A percentile compares a stretch with the other conserved stretches of the same genome.
phyloP scores from a whole-genome alignment of 768 basidiomycete genomes.

The Naganishia randhawae region DNA sequence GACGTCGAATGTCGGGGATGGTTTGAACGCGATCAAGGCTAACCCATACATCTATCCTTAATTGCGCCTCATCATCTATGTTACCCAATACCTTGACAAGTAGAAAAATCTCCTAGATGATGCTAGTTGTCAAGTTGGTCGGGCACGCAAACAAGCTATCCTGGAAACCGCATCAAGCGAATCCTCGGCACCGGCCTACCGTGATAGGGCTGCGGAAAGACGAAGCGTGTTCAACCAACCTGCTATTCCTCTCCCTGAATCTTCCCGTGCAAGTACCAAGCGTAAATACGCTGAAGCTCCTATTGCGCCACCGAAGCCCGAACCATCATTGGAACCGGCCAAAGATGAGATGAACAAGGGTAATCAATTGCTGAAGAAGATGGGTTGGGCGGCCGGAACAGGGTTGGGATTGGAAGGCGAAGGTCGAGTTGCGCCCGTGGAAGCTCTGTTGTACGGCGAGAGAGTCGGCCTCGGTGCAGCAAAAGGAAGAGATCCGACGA shows the following conservation, averaged over 20 bases:
- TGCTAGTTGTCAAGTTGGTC: constrained; percentile 53
- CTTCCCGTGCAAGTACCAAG: constrained; percentile 51
- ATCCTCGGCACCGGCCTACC: constrained; percentile 65
- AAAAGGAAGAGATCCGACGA: constrained; percentile 65
- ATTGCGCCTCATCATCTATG: not conserved
- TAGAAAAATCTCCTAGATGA: constrained; percentile 78
- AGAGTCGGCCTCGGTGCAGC: constrained; percentile 89
- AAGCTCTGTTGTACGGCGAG: constrained; percentile 68
- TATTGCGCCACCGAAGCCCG: constrained; percentile 59
- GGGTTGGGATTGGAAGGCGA: constrained; percentile 79
- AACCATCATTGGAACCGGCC: constrained; percentile 64
- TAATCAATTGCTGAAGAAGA: constrained; percentile 89
- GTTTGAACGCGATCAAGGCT: constrained; percentile 22
- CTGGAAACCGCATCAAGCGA: constrained; percentile 55
- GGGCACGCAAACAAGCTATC: constrained; percentile 67
- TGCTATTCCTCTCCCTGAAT: constrained; percentile 67
- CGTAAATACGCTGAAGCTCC: constrained; percentile 61
- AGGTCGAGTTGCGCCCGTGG: constrained; percentile 85
- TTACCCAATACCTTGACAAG: not conserved
- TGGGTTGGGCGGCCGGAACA: constrained; percentile 92
- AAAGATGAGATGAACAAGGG: constrained; percentile 83
- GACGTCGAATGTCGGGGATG: constrained; percentile 27
- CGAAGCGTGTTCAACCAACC: constrained; percentile 88
- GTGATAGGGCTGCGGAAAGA: constrained; percentile 90
- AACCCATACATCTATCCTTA: constrained; percentile 28